Base-by-base conservation (phyloP, 257 asterid genomes). In the Schizonepeta tenuifolia region DNA sequence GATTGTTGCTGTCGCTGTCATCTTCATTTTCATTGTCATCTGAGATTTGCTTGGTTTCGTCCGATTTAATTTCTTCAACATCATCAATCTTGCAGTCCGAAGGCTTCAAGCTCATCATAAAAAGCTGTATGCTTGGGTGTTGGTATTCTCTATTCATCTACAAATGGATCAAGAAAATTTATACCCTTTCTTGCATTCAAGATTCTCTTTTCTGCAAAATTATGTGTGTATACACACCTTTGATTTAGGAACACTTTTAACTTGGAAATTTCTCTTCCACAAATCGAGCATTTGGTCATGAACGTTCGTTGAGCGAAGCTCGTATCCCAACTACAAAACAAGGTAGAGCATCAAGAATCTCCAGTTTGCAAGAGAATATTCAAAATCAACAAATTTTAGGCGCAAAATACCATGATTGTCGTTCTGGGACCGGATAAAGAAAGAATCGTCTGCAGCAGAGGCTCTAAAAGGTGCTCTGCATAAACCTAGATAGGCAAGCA, bases 401-500 rank as follows among this genome's bases (percentile, higher is more conserved):
- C 13, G 62, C 75, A 75, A 12, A 17, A 51, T 90, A 94, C 98
- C 98, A 95, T 62, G 75, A 90, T 82, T 61, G 89, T 86, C 14
- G 99, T 95, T 83, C 84, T 90, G 7, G 96, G 92, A 78, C 97
- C 98, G 15, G 97, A 85, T 53, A 95, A 80, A 50, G 93, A 77
- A 78, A 88, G 86, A 67, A 95, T 78, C 8, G 99, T 95, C 88
- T 83, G 91, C 84, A 92, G 67, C 73, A 95, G 95, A 73, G 98
- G 99, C 65, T 95, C 93, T 86, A 95, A 76, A 57, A 92, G 98
- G 82, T 95, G 97, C 83, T 95, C 98, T 7, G 97, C 87, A 70
- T 95, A 95, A 64, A 95, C 99, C 99, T 94, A 82, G 78, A 63
- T 7, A 74, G n/a, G 69, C 40, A 57, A 56, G 57, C 36, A 22